A percentile compares a stretch with the other conserved stretches of the same genome.
These are phyloP conservation scores for Rhizopogon sp. DNA, from an alignment of 768 basidiomycete genomes.

Conservation along the genomic window DNA sequence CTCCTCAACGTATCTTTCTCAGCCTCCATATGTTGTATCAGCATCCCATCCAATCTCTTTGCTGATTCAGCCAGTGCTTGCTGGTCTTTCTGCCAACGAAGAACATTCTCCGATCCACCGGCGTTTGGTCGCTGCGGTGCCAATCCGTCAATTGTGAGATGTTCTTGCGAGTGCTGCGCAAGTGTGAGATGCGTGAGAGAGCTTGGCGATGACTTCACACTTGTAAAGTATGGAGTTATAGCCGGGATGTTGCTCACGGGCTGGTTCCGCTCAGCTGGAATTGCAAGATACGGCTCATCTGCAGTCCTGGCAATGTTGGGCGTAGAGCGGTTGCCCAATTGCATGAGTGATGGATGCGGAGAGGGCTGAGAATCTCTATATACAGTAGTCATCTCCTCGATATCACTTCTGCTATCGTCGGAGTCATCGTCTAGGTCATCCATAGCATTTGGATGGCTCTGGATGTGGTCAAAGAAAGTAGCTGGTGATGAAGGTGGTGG, in stretches of 20 bases:
- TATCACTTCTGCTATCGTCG: conserved; percentile 37
- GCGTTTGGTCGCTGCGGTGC: conserved; percentile 12
- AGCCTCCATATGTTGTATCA: conserved; percentile 77
- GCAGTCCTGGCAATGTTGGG: conserved; percentile 49
- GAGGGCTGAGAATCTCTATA: conserved; percentile 12
- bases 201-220: conserved; percentile 32
- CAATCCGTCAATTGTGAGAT: conserved; percentile 17
- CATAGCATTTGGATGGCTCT: conserved; percentile 66
- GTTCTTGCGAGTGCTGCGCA: conserved; percentile 38
- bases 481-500: conserved; percentile 62
- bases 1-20: conserved; percentile 77
- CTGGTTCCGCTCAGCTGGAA: conserved; percentile 33
- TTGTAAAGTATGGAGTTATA: conserved; percentile 41
- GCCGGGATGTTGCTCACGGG: conserved; percentile 51
- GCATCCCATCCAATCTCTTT: conserved; percentile 70
- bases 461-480: conserved; percentile 73
- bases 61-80: conserved; percentile 49
- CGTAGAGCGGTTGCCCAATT: conserved; percentile 64
- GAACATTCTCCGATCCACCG: conserved; percentile 17
- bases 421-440: conserved; percentile 67
- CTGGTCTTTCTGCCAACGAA: conserved; percentile 26
- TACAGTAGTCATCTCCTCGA: conserved; percentile 28
- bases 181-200: conserved; percentile 27
- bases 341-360: conserved; percentile 48
- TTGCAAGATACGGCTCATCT: conserved; percentile 31